phyloP scores from a whole-genome alignment of 1,139 yeast genomes.

The Trichomonascaceae sp. region DNA sequence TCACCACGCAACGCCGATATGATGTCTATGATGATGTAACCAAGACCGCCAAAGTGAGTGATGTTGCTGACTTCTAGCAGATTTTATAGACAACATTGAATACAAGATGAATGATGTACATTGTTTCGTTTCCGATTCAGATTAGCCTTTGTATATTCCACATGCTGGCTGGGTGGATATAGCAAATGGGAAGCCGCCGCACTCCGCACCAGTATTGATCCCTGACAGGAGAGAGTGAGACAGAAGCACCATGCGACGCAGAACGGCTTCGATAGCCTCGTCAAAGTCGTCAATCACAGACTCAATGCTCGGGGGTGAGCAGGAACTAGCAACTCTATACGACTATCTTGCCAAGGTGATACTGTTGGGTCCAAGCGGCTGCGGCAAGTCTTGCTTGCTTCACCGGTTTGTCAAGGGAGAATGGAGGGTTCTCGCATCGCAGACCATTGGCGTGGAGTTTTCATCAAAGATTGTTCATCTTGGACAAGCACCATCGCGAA shows the following conservation, averaged over 20 bases:
- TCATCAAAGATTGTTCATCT: slow-evolving; percentile 31
- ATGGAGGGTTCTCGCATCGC: slow-evolving; percentile 27
- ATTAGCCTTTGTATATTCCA: not conserved
- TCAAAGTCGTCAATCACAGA: slow-evolving; percentile 14
- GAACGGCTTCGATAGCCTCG: slow-evolving; percentile 19
- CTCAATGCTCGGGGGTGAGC: slow-evolving; percentile 4
- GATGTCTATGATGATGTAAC: slow-evolving; percentile 70
- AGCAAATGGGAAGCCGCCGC: not conserved
- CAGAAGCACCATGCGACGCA: slow-evolving; percentile 13
- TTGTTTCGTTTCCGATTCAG: not conserved
- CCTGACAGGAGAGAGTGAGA: not conserved
- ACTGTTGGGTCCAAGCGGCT: slow-evolving; percentile 34
- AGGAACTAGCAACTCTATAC: slow-evolving; percentile 23
- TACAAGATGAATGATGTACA: not conserved
- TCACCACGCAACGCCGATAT: slow-evolving; percentile 66
- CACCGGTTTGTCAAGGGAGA: slow-evolving; percentile 32
- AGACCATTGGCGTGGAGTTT: slow-evolving; percentile 40
- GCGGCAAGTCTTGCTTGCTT: slow-evolving; percentile 33
- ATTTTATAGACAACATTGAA: not conserved
- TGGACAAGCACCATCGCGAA: slow-evolving; percentile 21
- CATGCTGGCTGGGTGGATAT: not conserved
- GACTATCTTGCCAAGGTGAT: slow-evolving; percentile 35
- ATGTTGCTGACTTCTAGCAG: not conserved
- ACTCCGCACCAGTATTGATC: not conserved
- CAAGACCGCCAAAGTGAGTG: slow-evolving; percentile 25